Evolutionary conservation across 202 grass and related monocot genomes (phyloP), one percentile per base, ranked within the genome.

Genomic region (Bolboschoenoplectus hybrid): DNA sequence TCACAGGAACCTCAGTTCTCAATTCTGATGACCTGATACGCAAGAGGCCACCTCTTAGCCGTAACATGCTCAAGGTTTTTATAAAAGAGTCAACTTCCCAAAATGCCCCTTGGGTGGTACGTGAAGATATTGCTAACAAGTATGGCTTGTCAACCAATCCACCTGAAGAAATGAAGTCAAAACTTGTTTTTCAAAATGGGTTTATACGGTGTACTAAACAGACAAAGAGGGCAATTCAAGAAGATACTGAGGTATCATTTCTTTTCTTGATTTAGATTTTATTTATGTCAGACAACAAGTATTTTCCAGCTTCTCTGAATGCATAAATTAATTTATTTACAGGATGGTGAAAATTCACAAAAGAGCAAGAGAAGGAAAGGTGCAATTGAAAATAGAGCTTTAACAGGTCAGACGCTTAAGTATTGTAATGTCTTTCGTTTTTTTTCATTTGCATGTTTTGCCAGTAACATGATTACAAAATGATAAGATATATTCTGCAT

Each of bases 41-140:
- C 52, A 95, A 91, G 83, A 97, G 88, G 84, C 83, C 89, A 45
- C 93, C 84, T 76, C 32, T 61, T 82, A 87, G 89, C 78, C 87
- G 85, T 81, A 88, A 85, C 74, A 83, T 87, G 55, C 83, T 98
- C 44, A 98, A 88, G 75, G 49, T 89, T 46, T 95, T 92, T 89
- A 93, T 98, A 34, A 95, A 89, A 85, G 88, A 83, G n/a, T 98
- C 93, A 39, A 92, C 91, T 82, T 89, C 73, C 34, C 90, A 86
- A 82, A 95, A 80, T 88, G 80, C 50, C 82, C 95, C 95, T 52
- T 98, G 95, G 95, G 85, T 91, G 17, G 57, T 98, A 75, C 88
- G 90, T 91, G 77, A 86, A 81, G 82, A 91, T 77, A 88, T 97
- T 89, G 91, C 91, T 64, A 87, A 88, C 69, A 89, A 95, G 89